Conservation (phyloP, 768 basidiomycete species). For the Obba rivulosa region DNA sequence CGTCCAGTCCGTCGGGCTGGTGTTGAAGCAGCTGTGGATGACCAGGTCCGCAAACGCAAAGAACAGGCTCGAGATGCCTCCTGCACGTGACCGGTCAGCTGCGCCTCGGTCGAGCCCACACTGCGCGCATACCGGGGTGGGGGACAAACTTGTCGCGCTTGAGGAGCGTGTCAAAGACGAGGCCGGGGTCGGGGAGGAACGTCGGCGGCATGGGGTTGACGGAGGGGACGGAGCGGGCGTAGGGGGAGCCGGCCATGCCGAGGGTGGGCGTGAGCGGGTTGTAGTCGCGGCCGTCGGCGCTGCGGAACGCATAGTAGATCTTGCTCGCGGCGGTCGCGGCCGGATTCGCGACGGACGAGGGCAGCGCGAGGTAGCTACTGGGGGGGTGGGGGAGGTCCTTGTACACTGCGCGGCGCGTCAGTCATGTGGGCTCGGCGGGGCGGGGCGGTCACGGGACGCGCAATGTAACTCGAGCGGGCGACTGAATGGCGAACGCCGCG, state of each 20-base stretch:
- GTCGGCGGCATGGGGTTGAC: slow-evolving; percentile 33
- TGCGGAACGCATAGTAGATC: slow-evolving; percentile 49
- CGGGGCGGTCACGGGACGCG: background rate
- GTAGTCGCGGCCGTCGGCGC: slow-evolving; percentile 48
- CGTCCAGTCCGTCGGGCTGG: slow-evolving; percentile 34
- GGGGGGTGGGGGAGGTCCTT: slow-evolving; percentile 80
- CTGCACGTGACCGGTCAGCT: slow-evolving; percentile 20
- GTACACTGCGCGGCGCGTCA: slow-evolving; percentile 44
- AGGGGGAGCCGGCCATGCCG: slow-evolving; percentile 47
- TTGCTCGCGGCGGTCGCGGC: slow-evolving; percentile 58
- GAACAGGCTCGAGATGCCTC: slow-evolving; percentile 26
- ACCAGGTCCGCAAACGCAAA: slow-evolving; percentile 24
- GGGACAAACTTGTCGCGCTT: slow-evolving; percentile 18
- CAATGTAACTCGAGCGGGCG: too few relatives aligned
- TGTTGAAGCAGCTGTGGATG: slow-evolving; percentile 37
- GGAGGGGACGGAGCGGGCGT: slow-evolving; percentile 47
- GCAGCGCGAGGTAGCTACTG: slow-evolving; percentile 39
- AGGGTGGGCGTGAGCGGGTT: slow-evolving; percentile 38
- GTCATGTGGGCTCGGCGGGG: background rate
- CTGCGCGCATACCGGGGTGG: slow-evolving; percentile 2
- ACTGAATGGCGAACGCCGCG: too few relatives aligned
- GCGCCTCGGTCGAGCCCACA: background rate
- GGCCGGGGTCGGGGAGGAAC: slow-evolving; percentile 42
- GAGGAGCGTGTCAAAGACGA: slow-evolving; percentile 36
- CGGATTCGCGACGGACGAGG: slow-evolving; percentile 41